Evolutionary conservation across 192 early-diverging fungal genomes (phyloP).

Genomic region (Gryganskiella cystojenkinii): DNA sequence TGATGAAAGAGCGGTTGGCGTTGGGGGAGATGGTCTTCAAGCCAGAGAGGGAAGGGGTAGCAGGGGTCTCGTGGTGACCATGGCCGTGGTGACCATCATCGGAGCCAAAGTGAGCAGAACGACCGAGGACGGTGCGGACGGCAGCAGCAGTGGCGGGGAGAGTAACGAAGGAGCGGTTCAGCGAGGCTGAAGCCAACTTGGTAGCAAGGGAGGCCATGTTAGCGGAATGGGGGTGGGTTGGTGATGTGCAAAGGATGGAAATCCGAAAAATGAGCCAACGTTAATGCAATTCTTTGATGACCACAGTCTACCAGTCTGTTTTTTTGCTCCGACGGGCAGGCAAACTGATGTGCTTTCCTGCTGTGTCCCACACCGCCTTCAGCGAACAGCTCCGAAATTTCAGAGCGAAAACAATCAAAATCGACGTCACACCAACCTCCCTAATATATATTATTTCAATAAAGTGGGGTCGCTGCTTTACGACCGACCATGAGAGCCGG

Average conservation of each 20-base stretch:
- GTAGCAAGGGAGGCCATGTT: constrained; percentile 63
- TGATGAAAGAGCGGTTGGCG: constrained; percentile 57
- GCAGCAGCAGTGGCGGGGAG: constrained; percentile 56
- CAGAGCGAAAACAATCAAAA: not conserved
- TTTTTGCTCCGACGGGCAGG: too few species aligned
- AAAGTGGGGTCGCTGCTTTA: too few species aligned
- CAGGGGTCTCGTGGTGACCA: constrained; percentile 44
- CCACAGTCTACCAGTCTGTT: too few species aligned
- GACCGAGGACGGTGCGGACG: constrained; percentile 55
- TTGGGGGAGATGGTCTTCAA: constrained; percentile 33
- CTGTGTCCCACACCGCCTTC: too few species aligned
- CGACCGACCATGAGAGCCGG: too few species aligned
- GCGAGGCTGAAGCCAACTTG: constrained; percentile 59
- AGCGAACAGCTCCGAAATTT: too few species aligned
- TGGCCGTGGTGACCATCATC: constrained; percentile 51
- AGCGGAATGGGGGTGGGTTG: not conserved
- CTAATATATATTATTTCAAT: not conserved
- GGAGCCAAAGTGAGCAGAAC: constrained; percentile 45
- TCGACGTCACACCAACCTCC: not conserved
- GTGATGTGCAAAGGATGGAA: constrained; percentile 2
- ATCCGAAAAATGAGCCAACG: not conserved
- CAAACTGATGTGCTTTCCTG: too few species aligned
- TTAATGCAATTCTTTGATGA: not conserved
- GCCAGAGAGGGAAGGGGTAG: constrained; percentile 28
- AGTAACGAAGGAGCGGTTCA: constrained; percentile 64